A percentile compares a stretch with the other conserved stretches of the same genome.
These are phyloP conservation scores for Kodamaea sp. DNA, from an alignment of 1,139 yeast species.

Conservation along the genomic window DNA sequence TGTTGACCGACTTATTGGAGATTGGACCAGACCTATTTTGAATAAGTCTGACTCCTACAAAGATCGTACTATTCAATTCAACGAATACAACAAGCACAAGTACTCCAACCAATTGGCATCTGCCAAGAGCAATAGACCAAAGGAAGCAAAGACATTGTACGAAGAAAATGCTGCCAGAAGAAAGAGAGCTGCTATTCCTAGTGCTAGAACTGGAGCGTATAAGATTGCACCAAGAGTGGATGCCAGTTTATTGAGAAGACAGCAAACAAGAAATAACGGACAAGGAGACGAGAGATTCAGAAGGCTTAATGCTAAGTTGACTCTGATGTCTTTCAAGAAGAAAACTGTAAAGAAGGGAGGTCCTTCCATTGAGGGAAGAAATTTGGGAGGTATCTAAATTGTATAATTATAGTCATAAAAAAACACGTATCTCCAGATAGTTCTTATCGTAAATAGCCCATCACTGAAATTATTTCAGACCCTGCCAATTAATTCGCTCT, in stretches of 20 bases:
- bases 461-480: too few relatives aligned
- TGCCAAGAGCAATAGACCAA: constrained; percentile 27
- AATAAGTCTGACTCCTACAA: constrained; percentile 94
- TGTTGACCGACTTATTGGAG: constrained; percentile 89
- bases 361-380: constrained; percentile 80
- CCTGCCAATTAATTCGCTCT: too few relatives aligned
- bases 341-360: constrained; percentile 61
- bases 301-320: constrained; percentile 61
- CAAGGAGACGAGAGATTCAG: constrained; percentile 78
- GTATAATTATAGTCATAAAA: too few relatives aligned
- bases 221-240: constrained; percentile 86
- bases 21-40: constrained; percentile 98
- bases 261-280: constrained; percentile 44
- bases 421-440: too few relatives aligned
- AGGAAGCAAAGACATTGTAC: constrained; percentile 61
- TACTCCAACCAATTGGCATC: constrained; percentile 50
- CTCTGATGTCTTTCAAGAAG: constrained; percentile 45
- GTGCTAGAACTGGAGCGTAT: constrained; percentile 84
- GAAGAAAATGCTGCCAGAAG: constrained; percentile 92
- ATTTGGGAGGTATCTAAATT: too few relatives aligned
- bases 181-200: constrained; percentile 93
- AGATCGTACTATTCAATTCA: constrained; percentile 75
- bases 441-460: too few relatives aligned
- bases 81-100: constrained; percentile 66
- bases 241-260: constrained; percentile 41